These are phyloP conservation scores for Chlamydomonas urium DNA, from an alignment of 139 green algal genomes.

Conservation along the genomic window DNA sequence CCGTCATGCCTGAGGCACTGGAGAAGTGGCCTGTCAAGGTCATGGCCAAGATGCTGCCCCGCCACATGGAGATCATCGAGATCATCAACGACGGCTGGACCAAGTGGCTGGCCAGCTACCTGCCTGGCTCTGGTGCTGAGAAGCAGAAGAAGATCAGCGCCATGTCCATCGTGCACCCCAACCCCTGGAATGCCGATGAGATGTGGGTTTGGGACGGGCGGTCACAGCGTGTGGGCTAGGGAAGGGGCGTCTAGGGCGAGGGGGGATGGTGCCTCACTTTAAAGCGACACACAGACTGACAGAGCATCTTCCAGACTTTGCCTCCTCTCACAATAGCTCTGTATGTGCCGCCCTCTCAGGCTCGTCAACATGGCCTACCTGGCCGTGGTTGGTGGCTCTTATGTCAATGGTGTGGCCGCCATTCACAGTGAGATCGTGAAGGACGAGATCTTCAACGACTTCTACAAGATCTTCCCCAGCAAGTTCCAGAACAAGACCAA, in stretches of 20 bases:
- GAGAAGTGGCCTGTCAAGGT: constrained; percentile 96
- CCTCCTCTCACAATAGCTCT: no score
- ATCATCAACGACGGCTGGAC: constrained; percentile 53
- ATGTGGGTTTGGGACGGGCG: constrained; percentile 57
- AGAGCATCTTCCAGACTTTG: no score
- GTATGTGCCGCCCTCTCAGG: no score
- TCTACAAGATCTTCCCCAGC: constrained; percentile 59
- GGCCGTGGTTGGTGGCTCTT: constrained; percentile 75
- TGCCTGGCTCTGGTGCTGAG: constrained; percentile 15
- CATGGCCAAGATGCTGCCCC: constrained; percentile 91
- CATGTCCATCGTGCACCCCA: constrained; percentile 80
- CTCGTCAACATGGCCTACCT: constrained; percentile 96
- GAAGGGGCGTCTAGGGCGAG: no score
- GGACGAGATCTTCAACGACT: constrained; percentile 78
- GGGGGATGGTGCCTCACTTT: no score
- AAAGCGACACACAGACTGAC: no score
- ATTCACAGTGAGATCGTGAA: constrained; percentile 94
- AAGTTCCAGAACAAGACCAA: constrained; percentile 99
- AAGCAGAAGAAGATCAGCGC: constrained; percentile 53
- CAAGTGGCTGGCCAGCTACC: constrained; percentile 48
- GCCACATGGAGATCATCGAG: constrained; percentile 96
- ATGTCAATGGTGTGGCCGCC: constrained; percentile 94
- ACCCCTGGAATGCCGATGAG: constrained; percentile 83
- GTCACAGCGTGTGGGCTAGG: no score
- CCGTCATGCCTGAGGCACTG: constrained; percentile 95